Evolutionary conservation across 2,329 filamentous ascomycete genomes (phyloP), one percentile per base, ranked within the genome.

Genomic region (Rhynchosporium secalis): DNA sequence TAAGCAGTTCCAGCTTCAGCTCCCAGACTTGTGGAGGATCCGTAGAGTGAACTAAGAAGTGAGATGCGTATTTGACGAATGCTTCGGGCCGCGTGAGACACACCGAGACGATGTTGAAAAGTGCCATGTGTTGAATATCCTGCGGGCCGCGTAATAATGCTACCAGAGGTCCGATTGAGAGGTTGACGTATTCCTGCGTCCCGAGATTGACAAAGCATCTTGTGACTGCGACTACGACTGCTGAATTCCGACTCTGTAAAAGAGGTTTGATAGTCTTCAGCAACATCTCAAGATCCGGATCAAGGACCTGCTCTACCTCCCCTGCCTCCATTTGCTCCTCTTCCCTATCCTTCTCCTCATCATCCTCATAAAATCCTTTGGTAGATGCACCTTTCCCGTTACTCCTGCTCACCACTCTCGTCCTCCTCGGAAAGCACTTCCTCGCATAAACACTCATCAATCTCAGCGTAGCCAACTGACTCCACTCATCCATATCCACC

Each of bases 401-500:
- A 62, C 60, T 78, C 69, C 79, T 78, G 68, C 79, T 85, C 2
- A 83, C 77, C 2, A 83, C 77, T 67, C 81, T 80, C 8, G 80
- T 89, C 73, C 83, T 83, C 60, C 83, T 81, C 0, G 95, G 93
- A 70, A 99, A 99, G 75, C 92, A 97, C 73, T 85, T 90, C 60
- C 95, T 86, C 1, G 91, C 87, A 75, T 99, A 99, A 28, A 87
- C 79, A 1, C 90, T 88, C 85, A 98, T 88, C 67, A 99, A 79
- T 45, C 87, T 84, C 69, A 99, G 74, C 2, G 90, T 90, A 2
- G 92, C 89, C 59, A 98, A 76, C 77, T 99, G 95, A 47, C 92
- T 90, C 95, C 95, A 99, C 77, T 99, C 95, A 72, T 99, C 95
- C 95, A 99, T 99, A 74, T 99, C 95, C 29, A 97, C 92, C 58